A percentile compares a stretch with the other conserved stretches of the same genome.
Conservation (phyloP, 1,139 yeast genomes). For the Candida glucosophila region DNA sequence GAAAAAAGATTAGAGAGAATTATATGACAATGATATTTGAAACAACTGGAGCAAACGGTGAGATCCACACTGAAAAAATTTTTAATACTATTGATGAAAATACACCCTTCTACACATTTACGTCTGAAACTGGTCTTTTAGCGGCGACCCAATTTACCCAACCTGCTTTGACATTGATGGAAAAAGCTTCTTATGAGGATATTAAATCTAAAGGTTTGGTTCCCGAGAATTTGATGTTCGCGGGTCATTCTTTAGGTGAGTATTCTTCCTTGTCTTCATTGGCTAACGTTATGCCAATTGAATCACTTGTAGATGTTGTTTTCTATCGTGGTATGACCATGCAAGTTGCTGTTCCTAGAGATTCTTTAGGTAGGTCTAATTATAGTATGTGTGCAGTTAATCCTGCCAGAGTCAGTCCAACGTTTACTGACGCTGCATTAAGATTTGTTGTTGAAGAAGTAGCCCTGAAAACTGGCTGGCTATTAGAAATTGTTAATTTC, state of each 20-base stretch:
- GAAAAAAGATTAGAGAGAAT: constrained; percentile 90
- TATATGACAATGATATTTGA: constrained; percentile 97
- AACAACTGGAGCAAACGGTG: constrained; percentile 80
- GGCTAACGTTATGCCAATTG: constrained; percentile 98
- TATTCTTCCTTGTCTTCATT: constrained; percentile 94
- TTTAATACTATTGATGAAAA: constrained; percentile 82
- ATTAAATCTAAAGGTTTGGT: constrained; percentile 93
- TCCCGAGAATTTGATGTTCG: constrained; percentile 89
- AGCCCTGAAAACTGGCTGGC: constrained; percentile 77
- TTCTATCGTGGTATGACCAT: constrained; percentile 99
- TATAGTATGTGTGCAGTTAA: constrained; percentile 99
- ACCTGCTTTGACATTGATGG: constrained; percentile 98
- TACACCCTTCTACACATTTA: constrained; percentile 81
- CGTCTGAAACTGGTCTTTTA: constrained; percentile 87
- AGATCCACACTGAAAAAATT: constrained; percentile 82
- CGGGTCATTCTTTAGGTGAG: constrained; percentile 99
- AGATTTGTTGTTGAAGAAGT: constrained; percentile 92
- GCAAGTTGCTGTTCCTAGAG: constrained; percentile 99
- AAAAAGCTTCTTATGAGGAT: constrained; percentile 97
- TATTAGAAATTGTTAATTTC: constrained; percentile 94
- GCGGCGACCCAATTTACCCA: constrained; percentile 99
- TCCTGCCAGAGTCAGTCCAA: constrained; percentile 84
- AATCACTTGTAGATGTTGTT: constrained; percentile 93
- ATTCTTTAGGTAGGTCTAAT: constrained; percentile 87
- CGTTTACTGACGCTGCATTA: constrained; percentile 88